A percentile compares a stretch with the other conserved stretches of the same genome.
These are phyloP conservation scores for Vaccinium myrtillus DNA, from an alignment of 148 eudicot genomes.

Conservation along the genomic window DNA sequence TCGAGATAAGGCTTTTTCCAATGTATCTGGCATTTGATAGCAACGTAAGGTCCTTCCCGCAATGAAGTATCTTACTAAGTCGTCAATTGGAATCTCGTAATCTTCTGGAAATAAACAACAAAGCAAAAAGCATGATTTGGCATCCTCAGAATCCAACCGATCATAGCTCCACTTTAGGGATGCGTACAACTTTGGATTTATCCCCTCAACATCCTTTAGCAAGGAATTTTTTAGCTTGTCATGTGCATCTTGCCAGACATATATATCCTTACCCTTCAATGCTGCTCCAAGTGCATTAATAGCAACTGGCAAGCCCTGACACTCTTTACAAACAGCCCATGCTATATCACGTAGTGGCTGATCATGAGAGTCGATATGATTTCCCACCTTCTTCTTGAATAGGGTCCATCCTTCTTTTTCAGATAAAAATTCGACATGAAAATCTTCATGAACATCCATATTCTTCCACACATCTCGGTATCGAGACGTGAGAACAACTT, in stretches of 20 bases:
- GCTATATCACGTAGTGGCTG: not conserved
- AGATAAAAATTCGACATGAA: not conserved
- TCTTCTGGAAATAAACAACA: constrained; percentile 19
- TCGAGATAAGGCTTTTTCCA: not conserved
- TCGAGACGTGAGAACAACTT: constrained; percentile 10
- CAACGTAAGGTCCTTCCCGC: not conserved
- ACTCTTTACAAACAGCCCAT: constrained; percentile 10
- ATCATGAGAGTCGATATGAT: not conserved
- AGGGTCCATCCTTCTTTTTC: not conserved
- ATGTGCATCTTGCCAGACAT: constrained; percentile 13
- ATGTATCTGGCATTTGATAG: not conserved
- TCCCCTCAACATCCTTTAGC: not conserved
- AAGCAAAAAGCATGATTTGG: constrained; percentile 10
- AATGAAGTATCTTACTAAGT: not conserved
- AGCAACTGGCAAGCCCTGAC: constrained; percentile 19
- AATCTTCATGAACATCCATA: not conserved
- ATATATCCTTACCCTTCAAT: not conserved
- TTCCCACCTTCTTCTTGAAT: not conserved
- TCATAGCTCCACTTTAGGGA: constrained; percentile 15
- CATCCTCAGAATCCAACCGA: not conserved
- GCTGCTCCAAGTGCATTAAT: constrained; percentile 14
- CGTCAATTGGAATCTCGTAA: not conserved
- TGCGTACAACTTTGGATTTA: not conserved
- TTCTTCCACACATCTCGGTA: not conserved
- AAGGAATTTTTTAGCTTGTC: not conserved